Conservation (phyloP, 441 rosid genomes). For the Brassica hybrid region DNA sequence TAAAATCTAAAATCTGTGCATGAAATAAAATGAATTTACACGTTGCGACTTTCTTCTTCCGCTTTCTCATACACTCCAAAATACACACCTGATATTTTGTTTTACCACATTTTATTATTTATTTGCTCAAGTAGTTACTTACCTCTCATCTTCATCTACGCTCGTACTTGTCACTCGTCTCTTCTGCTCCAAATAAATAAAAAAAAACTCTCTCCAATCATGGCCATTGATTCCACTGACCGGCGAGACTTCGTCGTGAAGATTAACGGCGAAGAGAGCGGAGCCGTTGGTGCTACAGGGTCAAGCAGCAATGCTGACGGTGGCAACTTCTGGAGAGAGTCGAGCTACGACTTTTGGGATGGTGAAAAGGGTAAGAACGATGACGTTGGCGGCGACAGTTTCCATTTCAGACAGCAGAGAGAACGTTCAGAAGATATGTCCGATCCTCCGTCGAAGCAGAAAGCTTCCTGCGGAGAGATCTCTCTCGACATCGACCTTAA, state of each 20-base stretch:
- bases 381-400: slow-evolving; percentile 39
- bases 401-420: slow-evolving; percentile 45
- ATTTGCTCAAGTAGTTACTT: slow-evolving; percentile 21
- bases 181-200: slow-evolving; percentile 8
- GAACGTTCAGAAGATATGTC: slow-evolving; percentile 39
- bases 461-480: slow-evolving; percentile 63
- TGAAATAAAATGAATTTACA: not conserved
- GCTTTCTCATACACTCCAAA: not conserved
- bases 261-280: slow-evolving; percentile 40
- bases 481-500: slow-evolving; percentile 57
- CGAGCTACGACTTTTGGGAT: slow-evolving; percentile 41
- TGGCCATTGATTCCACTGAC: slow-evolving; percentile 49
- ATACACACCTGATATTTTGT: slow-evolving; percentile 23
- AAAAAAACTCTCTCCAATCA: slow-evolving; percentile 10
- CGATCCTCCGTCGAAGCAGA: slow-evolving; percentile 71
- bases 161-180: slow-evolving; percentile 26
- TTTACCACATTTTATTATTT: slow-evolving; percentile 10
- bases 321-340: slow-evolving; percentile 33
- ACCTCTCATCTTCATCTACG: slow-evolving; percentile 23
- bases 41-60: too few species aligned
- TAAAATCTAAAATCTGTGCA: not conserved
- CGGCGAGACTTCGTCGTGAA: slow-evolving; percentile 50
- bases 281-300: slow-evolving; percentile 30
- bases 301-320: slow-evolving; percentile 41
- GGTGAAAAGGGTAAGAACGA: slow-evolving; percentile 38